Base-by-base conservation (phyloP, 1,284 basidiomycete species). In the Sanguinoderma infundibulare region DNA sequence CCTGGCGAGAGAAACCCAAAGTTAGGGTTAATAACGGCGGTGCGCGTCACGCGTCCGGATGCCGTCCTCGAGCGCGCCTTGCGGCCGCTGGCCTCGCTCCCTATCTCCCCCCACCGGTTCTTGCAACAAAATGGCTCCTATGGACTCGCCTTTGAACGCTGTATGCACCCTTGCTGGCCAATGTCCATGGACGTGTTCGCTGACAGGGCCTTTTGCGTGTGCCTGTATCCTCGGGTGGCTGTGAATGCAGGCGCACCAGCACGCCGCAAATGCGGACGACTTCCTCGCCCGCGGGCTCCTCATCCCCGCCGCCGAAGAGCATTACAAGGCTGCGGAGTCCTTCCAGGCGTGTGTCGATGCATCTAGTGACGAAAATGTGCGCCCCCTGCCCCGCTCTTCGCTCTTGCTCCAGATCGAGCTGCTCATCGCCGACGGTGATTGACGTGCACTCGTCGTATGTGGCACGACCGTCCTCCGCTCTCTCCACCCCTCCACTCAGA, bases 191-290 rank as follows among this genome's bases (percentile, higher is more conserved):
- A 22, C 14, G 14, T 35, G 24, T 38, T 34, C 40, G 32, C 59
- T 57, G 35, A 63, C 51, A 3, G 52, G 26, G 44, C 26, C 34
- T 54, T 56, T 38, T 32, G n/a, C 34, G 17, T 56, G 42, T 46
- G 42, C 20, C 26, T 40, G 36, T 46, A 40, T 44, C 44, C 1
- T 42, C 22, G 3, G 26, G 36, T 54, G 24, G 28, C 46, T 30
- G 53, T 49, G 55, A 34, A 61, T 17, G 57, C 73, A 94, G 91
- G 91, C 91, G 22, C 90, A 94, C 73, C 87, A 90, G 69, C 90
- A 92, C 75, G 89, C 90, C 58, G 87, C 87, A 22, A 89, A 89
- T 70, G 91, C 91, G 30, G 90, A 93, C 62, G 90, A 92, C 60
- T 83, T 82, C 69, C 71, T 83, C 42, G 79, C 79, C 14, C 82